A percentile compares a stretch with the other conserved stretches of the same genome.
These are phyloP conservation scores for Penicillium digitatum DNA, from an alignment of 2,329 filamentous ascomycete genomes.

Conservation along the genomic window DNA sequence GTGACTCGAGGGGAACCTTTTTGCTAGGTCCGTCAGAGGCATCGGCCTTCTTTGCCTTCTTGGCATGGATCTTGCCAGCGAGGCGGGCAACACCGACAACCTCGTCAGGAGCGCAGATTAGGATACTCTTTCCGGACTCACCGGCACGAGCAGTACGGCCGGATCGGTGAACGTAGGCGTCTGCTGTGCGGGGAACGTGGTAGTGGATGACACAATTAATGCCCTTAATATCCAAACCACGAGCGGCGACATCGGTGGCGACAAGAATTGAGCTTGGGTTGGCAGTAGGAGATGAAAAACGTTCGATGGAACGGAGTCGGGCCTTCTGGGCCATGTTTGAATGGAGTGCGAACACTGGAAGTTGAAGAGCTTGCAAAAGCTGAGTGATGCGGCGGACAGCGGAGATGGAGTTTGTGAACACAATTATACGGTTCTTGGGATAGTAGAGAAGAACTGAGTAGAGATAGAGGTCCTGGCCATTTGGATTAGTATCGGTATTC, in stretches of 20 bases:
- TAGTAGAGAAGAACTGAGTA: conserved; percentile 84
- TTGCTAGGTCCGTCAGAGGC: conserved; percentile 42
- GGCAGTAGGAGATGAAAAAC: conserved; percentile 63
- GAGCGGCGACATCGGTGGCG: conserved; percentile 90
- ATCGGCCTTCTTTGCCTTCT: conserved; percentile 46
- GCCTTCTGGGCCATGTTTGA: conserved; percentile 96
- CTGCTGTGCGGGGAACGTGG: conserved; percentile 84
- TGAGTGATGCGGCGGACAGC: conserved; percentile 82
- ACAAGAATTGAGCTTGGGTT: conserved; percentile 67
- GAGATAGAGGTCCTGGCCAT: conserved; percentile 73
- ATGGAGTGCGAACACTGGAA: conserved; percentile 75
- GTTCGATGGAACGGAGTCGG: conserved; percentile 84
- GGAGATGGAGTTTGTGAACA: conserved; percentile 95
- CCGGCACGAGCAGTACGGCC: conserved; percentile 87
- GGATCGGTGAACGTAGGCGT: conserved; percentile 92
- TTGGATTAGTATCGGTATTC: neutral
- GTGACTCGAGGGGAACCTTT: conserved; percentile 64
- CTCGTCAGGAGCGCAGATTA: conserved; percentile 89
- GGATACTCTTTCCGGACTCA: conserved; percentile 71
- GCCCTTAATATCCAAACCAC: conserved; percentile 86
- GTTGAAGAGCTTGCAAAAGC: conserved; percentile 74
- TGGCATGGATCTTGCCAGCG: conserved; percentile 79
- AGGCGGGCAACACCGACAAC: conserved; percentile 78
- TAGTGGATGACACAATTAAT: conserved; percentile 93
- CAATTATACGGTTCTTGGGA: conserved; percentile 71